Base-by-base conservation (phyloP, 2,329 filamentous ascomycete genomes). In the Stachybotrys chlorohalonatus region DNA sequence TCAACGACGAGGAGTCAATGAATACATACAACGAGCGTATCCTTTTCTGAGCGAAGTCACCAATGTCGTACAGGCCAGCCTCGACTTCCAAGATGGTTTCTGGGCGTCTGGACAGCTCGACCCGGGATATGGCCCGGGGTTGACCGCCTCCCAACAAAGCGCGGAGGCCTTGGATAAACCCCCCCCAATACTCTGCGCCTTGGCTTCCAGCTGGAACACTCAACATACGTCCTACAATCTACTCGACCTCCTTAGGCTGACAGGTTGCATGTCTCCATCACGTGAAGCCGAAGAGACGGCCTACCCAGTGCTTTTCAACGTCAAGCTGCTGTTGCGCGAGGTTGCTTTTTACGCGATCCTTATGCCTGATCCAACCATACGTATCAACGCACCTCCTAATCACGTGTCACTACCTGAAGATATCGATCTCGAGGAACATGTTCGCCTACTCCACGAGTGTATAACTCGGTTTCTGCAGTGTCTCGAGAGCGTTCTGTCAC, bases 1-100 rank as follows among this genome's bases (percentile, higher is more conserved):
- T 7, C 73, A 73, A 30, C 73, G 77, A 52, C 73, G 73, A 17
- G 75, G 72, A 54, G 73, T 82, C 59, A 82, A 82, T 61, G 76
- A 81, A 24, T 75, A 75, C 55, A 67, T 83, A 8, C 72, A 80
- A 51, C 69, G 71, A 13, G 68, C 69, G 1, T 81, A 78, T 54
- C 67, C 70, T 13, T 65, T 76, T 17, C 65, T 69, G n/a, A 63
- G 68, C n/a, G 67, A 70, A 11, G 67, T 72, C 31, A 62, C 69
- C 1, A 68, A 72, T n/a, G 64, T 74, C 55, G 75, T 78, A 15
- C 72, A 72, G 53, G 62, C 66, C 4, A 72, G 75, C 53, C 62
- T 80, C 3, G 80, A 83, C 60, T 82, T 79, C 54, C 71, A 77
- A 36, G 80, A 83, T 58, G 73, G 72, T 1, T 83, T 83, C 60